Conservation (phyloP, 768 basidiomycete species). For the Pleurotus sapidus region DNA sequence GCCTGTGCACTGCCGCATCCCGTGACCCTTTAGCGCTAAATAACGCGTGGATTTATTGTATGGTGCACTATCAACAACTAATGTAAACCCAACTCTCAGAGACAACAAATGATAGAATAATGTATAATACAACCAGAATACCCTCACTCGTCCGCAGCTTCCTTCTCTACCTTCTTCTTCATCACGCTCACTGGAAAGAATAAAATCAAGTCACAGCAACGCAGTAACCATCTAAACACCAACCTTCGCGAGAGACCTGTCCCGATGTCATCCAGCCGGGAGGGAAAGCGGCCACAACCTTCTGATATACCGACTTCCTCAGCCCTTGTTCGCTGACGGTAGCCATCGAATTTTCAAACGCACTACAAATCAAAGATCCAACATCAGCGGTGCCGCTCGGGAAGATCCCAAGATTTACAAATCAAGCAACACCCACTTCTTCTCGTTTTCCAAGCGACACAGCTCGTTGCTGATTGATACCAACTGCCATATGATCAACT, state of each 20-base stretch:
- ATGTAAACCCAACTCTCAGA: too few species aligned
- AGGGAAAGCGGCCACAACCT: conserved; percentile 82
- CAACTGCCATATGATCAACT: conserved; percentile 74
- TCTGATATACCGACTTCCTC: conserved; percentile 79
- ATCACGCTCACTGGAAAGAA: conserved; percentile 68
- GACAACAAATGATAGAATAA: too few species aligned
- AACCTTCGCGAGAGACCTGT: conserved; percentile 85
- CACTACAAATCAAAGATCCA: conserved; percentile 16
- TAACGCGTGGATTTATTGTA: too few species aligned
- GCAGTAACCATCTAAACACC: conserved; percentile 18
- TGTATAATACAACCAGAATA: too few species aligned
- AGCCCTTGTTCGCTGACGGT: conserved; percentile 80
- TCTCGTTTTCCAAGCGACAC: conserved; percentile 66
- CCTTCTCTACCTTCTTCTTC: conserved; percentile 80
- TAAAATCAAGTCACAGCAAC: not conserved
- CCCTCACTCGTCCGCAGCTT: conserved; percentile 45
- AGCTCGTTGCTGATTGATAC: conserved; percentile 82
- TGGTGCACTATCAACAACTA: too few species aligned
- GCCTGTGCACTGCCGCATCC: too few species aligned
- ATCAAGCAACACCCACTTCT: conserved; percentile 40
- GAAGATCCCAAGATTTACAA: not conserved
- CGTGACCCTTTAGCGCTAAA: too few species aligned
- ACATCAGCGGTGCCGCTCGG: not conserved
- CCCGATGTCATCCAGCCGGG: conserved; percentile 84
- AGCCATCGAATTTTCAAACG: conserved; percentile 67